Evolutionary conservation across 2,329 filamentous ascomycete genomes (phyloP), one percentile per base, ranked within the genome.

Genomic region (Fusarium oxysporum): DNA sequence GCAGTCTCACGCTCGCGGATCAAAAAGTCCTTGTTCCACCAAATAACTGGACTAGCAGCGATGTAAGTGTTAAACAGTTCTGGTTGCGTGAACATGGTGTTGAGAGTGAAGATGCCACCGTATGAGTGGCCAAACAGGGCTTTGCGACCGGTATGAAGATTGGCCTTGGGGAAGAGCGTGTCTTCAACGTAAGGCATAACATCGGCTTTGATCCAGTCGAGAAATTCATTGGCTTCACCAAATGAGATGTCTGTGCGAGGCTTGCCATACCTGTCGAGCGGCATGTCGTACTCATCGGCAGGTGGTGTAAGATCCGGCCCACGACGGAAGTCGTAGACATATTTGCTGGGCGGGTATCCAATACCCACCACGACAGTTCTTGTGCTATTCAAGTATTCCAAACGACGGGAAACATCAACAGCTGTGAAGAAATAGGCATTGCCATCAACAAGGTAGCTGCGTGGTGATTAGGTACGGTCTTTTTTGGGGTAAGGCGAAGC

Each of bases 101-200:
- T 84, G 6, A 88, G 78, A 1, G 81, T 78, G 51, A 87, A 87
- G 1, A 88, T 77, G 0, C 85, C 86, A 5, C 85, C 85, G 32
- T 85, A 86, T 0, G 85, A 87, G 63, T 88, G 86, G 0, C 86
- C 86, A 44, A 83, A 86, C 2, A 88, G 77, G 1, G 83, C 86
- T 54, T 83, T 84, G 30, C 81, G 80, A 4, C 78, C 75, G 21
- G 82, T 79, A 73, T 78, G 62, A 78, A 85, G 32, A 67, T 78
- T 32, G 21, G 76, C 45, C 41, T 76, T 54, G 7, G 76, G 68
- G 63, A 81, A 80, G 14, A 80, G 71, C 14, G 55, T 70, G 5
- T 64, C 41, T 28, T 80, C 70, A 12, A 80, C 64, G 67, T 81
- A 78, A 1, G 82, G 78, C 57, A 82, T 82, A 6, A 86, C 78